Evolutionary conservation across 1,284 basidiomycete species (phyloP).

Genomic region (Xerocomus amazonicus): DNA sequence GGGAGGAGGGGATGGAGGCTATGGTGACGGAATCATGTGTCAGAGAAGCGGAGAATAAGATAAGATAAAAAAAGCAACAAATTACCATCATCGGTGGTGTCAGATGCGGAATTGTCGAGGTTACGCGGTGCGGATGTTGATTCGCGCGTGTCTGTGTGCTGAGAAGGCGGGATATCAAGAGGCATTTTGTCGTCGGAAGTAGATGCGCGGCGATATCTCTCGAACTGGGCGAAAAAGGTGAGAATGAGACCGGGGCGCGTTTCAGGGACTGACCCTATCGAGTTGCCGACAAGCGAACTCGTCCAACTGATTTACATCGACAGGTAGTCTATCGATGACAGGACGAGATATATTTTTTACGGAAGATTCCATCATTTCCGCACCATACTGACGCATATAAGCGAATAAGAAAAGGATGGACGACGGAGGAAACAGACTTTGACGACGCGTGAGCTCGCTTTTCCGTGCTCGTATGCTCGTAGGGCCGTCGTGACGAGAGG

Average conservation of each 20-base stretch:
- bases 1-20: background rate
- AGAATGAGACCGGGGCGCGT: background rate
- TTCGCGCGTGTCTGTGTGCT: conserved; percentile 1
- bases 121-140: background rate
- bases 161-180: conserved; percentile 16
- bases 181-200: conserved; percentile 28
- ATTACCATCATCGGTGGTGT: conserved; percentile 7
- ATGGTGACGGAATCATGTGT: conserved; percentile 2
- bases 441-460: conserved; percentile 49
- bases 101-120: conserved; percentile 8
- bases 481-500: conserved; percentile 48
- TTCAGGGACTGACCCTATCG: conserved; percentile 58
- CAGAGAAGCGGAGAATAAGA: conserved; percentile 5
- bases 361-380: conserved; percentile 83
- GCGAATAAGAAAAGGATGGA: background rate
- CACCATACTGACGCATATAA: conserved; percentile 63
- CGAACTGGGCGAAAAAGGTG: conserved; percentile 39
- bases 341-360: conserved; percentile 81
- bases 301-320: conserved; percentile 73
- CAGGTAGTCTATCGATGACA: conserved; percentile 77
- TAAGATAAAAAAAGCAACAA: conserved; percentile 7
- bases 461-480: conserved; percentile 48
- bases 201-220: conserved; percentile 47
- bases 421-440: conserved; percentile 33
- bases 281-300: conserved; percentile 86